Conservation (phyloP, 129 eudicot species). For the Helianthus tuberosus region DNA sequence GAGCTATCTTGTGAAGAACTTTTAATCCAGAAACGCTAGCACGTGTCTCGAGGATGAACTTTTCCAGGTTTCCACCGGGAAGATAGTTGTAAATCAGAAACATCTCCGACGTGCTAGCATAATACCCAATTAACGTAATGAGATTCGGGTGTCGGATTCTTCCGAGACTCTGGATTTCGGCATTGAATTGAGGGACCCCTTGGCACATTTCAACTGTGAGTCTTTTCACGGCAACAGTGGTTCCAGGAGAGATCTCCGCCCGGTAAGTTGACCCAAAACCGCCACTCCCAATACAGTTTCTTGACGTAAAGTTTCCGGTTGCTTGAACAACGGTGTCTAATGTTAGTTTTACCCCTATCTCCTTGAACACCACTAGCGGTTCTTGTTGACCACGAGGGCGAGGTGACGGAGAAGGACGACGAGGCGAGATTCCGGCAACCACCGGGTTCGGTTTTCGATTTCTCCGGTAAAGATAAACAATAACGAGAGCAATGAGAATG, state of each 20-base stretch:
- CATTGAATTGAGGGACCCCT: slow-evolving; percentile 64
- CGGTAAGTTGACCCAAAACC: slow-evolving; percentile 76
- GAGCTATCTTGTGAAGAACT: slow-evolving; percentile 50
- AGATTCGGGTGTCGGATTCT: slow-evolving; percentile 61
- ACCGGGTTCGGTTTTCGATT: slow-evolving; percentile 34
- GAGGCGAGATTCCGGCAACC: slow-evolving; percentile 16
- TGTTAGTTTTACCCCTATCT: slow-evolving; percentile 61
- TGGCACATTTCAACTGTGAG: slow-evolving; percentile 63
- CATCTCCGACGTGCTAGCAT: slow-evolving; percentile 64
- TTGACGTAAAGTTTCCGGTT: slow-evolving; percentile 55
- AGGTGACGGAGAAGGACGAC: slow-evolving; percentile 21
- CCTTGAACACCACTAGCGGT: slow-evolving; percentile 47
- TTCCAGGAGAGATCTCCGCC: slow-evolving; percentile 61
- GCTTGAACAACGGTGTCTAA: slow-evolving; percentile 55
- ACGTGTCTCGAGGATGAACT: slow-evolving; percentile 50
- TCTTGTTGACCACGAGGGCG: slow-evolving; percentile 33
- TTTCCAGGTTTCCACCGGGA: slow-evolving; percentile 68
- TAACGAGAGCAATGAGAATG: slow-evolving; percentile 47
- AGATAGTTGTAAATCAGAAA: slow-evolving; percentile 71
- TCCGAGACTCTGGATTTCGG: slow-evolving; percentile 63
- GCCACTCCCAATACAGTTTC: slow-evolving; percentile 69
- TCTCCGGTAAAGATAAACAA: slow-evolving; percentile 44
- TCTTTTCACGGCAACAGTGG: slow-evolving; percentile 62
- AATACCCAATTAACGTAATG: slow-evolving; percentile 59
- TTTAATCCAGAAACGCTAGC: slow-evolving; percentile 34